A percentile compares a stretch with the other conserved stretches of the same genome.
phyloP scores from a whole-genome alignment of 306 rosid species.

The Luffa acutangula region DNA sequence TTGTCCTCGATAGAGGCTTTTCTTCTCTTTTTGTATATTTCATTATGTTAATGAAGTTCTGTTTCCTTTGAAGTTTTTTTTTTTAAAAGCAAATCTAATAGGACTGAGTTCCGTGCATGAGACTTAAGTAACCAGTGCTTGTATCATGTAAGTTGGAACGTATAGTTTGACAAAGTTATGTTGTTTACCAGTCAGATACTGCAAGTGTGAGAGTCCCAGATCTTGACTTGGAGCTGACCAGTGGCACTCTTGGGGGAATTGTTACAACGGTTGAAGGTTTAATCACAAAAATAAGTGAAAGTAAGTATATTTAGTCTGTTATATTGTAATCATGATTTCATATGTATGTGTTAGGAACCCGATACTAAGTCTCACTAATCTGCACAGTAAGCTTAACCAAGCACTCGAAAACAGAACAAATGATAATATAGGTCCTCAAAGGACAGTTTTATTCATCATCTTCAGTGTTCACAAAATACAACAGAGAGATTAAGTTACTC shows the following conservation, averaged over 20 bases:
- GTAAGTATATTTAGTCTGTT: conserved; percentile 24
- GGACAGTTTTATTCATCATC: no score
- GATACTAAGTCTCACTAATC: no score
- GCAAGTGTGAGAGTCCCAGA: conserved; percentile 43
- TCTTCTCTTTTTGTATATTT: not conserved
- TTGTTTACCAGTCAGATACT: conserved; percentile 39
- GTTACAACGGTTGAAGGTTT: conserved; percentile 88
- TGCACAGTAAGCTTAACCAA: no score
- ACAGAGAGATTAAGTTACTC: no score
- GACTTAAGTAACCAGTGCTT: not conserved
- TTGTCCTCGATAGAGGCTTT: not conserved
- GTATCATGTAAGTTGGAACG: conserved; percentile 4
- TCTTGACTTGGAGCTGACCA: conserved; percentile 79
- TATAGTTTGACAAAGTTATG: conserved; percentile 10
- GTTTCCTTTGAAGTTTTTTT: not conserved
- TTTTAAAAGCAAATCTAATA: not conserved
- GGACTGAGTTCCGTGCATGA: not conserved
- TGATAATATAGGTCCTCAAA: no score
- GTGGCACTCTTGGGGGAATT: conserved; percentile 54
- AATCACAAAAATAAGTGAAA: conserved; percentile 39
- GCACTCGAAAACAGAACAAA: no score
- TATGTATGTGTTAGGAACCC: not conserved
- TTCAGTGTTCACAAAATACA: no score
- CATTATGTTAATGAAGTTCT: not conserved
- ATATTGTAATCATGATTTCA: not conserved